These are phyloP conservation scores for Violaceomyces palustris DNA, from an alignment of 1,284 basidiomycete species.

Conservation along the genomic window DNA sequence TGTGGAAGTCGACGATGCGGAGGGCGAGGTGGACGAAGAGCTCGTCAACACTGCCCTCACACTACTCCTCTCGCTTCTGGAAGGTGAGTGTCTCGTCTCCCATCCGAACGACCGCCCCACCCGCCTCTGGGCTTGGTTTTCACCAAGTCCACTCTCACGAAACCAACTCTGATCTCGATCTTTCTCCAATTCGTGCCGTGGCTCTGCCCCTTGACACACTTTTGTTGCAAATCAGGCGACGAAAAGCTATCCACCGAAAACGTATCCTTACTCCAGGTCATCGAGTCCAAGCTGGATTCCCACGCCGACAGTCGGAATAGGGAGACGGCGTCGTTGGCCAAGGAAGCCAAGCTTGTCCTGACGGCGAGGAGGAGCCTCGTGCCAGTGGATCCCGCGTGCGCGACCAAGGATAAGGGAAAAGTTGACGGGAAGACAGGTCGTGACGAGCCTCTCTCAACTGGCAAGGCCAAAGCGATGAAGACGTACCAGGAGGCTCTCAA, in stretches of 20 bases:
- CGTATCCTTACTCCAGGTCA: slow-evolving; percentile 37
- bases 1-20: slow-evolving; percentile 1
- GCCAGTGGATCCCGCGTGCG: neutral
- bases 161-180: too few relatives aligned
- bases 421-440: too few relatives aligned
- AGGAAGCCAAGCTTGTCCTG: slow-evolving; percentile 75
- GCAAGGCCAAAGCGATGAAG: slow-evolving; percentile 31
- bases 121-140: too few relatives aligned
- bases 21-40: slow-evolving; percentile 23
- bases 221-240: too few relatives aligned
- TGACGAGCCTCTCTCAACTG: too few relatives aligned
- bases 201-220: too few relatives aligned
- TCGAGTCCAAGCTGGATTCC: slow-evolving; percentile 27
- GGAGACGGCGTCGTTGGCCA: slow-evolving; percentile 60
- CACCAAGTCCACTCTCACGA: too few relatives aligned
- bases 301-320: slow-evolving; percentile 19
- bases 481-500: slow-evolving; percentile 79
- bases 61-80: slow-evolving; percentile 44
- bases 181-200: too few relatives aligned
- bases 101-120: too few relatives aligned
- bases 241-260: slow-evolving; percentile 16
- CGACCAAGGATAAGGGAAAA: neutral
- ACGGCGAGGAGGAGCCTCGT: slow-evolving; percentile 61
- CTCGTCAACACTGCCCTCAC: slow-evolving; percentile 36
- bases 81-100: slow-evolving; percentile 14